These are phyloP conservation scores for Coemansia sp. DNA, from an alignment of 192 early-diverging fungal genomes.

Conservation along the genomic window DNA sequence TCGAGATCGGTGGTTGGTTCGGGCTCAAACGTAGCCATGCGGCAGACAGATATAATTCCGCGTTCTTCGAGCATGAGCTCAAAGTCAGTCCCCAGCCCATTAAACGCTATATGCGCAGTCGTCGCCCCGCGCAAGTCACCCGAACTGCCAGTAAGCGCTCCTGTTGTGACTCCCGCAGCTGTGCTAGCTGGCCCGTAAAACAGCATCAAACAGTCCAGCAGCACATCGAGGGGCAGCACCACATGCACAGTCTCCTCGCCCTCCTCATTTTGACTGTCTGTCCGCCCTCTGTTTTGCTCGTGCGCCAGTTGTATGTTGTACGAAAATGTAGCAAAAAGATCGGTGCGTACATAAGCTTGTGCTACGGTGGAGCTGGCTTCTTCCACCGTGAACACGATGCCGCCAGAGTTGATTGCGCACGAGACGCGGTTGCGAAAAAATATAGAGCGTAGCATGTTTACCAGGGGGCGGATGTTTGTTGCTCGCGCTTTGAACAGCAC, in stretches of 20 bases:
- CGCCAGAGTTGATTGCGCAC: slow-evolving; percentile 39
- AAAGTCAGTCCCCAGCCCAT: slow-evolving; percentile 41
- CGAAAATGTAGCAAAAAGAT: slow-evolving; percentile 33
- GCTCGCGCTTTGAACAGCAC: slow-evolving; percentile 39
- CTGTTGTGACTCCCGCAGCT: not conserved
- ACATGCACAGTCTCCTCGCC: slow-evolving; percentile 24
- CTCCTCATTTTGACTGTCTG: slow-evolving; percentile 7
- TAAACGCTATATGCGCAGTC: slow-evolving; percentile 38
- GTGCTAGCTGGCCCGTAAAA: slow-evolving; percentile 41
- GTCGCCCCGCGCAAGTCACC: slow-evolving; percentile 41
- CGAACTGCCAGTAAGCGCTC: slow-evolving; percentile 17
- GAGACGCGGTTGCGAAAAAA: slow-evolving; percentile 32
- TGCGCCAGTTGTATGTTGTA: slow-evolving; percentile 24
- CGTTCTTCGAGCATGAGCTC: slow-evolving; percentile 59
- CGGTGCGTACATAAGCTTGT: slow-evolving; percentile 41
- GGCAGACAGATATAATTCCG: slow-evolving; percentile 56
- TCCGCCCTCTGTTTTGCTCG: slow-evolving; percentile 9
- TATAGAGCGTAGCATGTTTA: slow-evolving; percentile 56
- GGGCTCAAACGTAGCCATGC: slow-evolving; percentile 54
- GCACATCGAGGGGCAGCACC: slow-evolving; percentile 40
- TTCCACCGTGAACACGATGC: slow-evolving; percentile 45
- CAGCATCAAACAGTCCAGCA: slow-evolving; percentile 47
- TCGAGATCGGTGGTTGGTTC: slow-evolving; percentile 46
- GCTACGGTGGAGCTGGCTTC: slow-evolving; percentile 50
- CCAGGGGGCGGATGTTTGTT: slow-evolving; percentile 54